Base-by-base conservation (phyloP, 2,329 filamentous ascomycete species). In the Colletotrichum incanum region DNA sequence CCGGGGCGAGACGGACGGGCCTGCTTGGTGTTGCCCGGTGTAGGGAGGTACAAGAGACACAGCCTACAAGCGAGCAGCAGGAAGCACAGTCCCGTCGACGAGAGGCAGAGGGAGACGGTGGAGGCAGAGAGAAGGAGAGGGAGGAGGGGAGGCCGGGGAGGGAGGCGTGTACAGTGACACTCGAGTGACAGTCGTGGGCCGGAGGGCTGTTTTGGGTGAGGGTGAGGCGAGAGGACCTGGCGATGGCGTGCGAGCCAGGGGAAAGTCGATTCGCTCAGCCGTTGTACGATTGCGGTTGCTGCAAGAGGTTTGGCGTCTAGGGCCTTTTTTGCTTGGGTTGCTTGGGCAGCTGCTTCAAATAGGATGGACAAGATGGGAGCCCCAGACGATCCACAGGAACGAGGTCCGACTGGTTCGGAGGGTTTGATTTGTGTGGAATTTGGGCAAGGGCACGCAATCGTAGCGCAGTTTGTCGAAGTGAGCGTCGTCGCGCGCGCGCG, bases 171-270 rank as follows among this genome's bases (percentile, higher is more conserved):
- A 63, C 16, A 69, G 69, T 72, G 54, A 72, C 59, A 64, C 45
- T 9, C 28, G n/a, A 62, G 65, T 68, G 64, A 67, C 64, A 56
- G 28, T 60, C 26, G 66, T 37, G 49, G 54, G n/a, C 47, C 65
- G 31, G 34, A 28, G 54, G 45, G n/a, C 7, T 49, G 70, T 65
- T 65, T 60, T 69, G 59, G 59, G 56, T 62, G 67, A 50, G 50
- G 67, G 71, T 73, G 71, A 73, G 71, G 67, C 50, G 58, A 73
- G 71, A 71, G 58, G 67, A 28, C 67, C 71, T 72, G 71, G 67
- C 67, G 71, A 73, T 73, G 71, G 67, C 71, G 71, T 73, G 71
- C 71, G 66, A 72, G 70, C 54, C 70, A 70, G 70, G 70, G 66
- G 65, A 72, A 60, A 45, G 41, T 61, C 50, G 65, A 59, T 64